Percentiles rank a stretch among this genome's conserved stretches.
phyloP scores from a whole-genome alignment of 2,329 filamentous ascomycete genomes.

The Dactylonectria estremocensis region DNA sequence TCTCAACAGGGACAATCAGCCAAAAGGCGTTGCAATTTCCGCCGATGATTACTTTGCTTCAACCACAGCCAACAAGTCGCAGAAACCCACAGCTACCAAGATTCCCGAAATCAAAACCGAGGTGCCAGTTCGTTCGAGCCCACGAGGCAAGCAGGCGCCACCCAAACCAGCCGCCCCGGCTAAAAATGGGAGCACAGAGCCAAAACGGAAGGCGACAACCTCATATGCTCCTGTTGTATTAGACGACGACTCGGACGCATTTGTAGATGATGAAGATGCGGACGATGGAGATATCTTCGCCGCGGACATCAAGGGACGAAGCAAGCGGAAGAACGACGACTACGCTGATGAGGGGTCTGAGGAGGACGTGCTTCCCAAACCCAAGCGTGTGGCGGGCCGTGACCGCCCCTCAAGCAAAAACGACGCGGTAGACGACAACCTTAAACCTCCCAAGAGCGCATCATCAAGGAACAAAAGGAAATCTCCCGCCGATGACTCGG shows the following conservation, averaged over 20 bases:
- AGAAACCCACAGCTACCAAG: conserved; percentile 56
- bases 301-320: conserved; percentile 76
- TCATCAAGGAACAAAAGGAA: conserved; percentile 70
- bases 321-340: conserved; percentile 80
- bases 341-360: conserved; percentile 83
- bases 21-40: conserved; percentile 67
- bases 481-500: conserved; percentile 67
- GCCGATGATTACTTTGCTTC: conserved; percentile 72
- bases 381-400: conserved; percentile 69
- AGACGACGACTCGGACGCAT: conserved; percentile 70
- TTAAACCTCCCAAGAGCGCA: conserved; percentile 52
- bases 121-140: conserved; percentile 67
- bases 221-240: conserved; percentile 58
- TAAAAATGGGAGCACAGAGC: conserved; percentile 49
- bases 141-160: conserved; percentile 57
- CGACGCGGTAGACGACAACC: conserved; percentile 40
- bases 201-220: conserved; percentile 61
- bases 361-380: conserved; percentile 74
- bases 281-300: conserved; percentile 89
- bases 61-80: conserved; percentile 57
- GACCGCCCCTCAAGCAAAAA: conserved; percentile 48
- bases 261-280: conserved; percentile 77
- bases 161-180: conserved; percentile 48
- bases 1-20: conserved; percentile 55
- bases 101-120: conserved; percentile 60